A percentile compares a stretch with the other conserved stretches of the same genome.
Conservation (phyloP, 805 yeast species). For the Ogataea zsoltii region DNA sequence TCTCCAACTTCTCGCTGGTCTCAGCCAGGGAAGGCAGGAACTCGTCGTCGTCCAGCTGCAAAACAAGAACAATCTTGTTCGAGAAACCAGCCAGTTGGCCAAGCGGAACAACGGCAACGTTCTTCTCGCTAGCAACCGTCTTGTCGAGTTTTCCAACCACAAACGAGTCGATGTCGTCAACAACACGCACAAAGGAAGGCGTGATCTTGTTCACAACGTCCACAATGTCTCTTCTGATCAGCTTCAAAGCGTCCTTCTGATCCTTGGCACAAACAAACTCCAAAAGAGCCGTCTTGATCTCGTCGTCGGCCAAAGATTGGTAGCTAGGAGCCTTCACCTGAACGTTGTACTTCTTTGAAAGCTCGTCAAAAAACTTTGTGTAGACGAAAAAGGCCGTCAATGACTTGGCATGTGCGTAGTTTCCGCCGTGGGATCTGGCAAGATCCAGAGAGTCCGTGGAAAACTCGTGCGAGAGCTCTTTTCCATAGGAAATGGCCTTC, state of each 20-base stretch:
- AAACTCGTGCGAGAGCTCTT: constrained; percentile 57
- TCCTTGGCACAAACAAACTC: constrained; percentile 59
- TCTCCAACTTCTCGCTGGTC: constrained; percentile 51
- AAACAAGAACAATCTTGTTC: constrained; percentile 55
- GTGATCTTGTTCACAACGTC: constrained; percentile 68
- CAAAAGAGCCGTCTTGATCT: constrained; percentile 48
- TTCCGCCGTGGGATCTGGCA: constrained; percentile 85
- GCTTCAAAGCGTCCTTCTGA: constrained; percentile 48
- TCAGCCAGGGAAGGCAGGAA: constrained; percentile 71
- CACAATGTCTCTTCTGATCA: constrained; percentile 72
- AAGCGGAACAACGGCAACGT: constrained; percentile 61
- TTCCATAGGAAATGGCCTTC: constrained; percentile 63
- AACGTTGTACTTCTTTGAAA: constrained; percentile 44
- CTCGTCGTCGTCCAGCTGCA: constrained; percentile 56
- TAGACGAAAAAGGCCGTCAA: constrained; percentile 66
- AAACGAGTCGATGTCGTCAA: constrained; percentile 68
- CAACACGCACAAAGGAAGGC: constrained; percentile 60
- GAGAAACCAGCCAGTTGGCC: constrained; percentile 48
- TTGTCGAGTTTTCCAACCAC: constrained; percentile 49
- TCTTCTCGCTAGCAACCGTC: constrained; percentile 43
- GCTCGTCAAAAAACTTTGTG: constrained; percentile 47
- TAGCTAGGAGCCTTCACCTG: constrained; percentile 49
- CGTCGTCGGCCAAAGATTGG: constrained; percentile 43
- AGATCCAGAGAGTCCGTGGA: constrained; percentile 73
- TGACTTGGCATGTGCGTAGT: constrained; percentile 71